phyloP scores from a whole-genome alignment of 106 monocot species.

The Narthecium ossifragum region DNA sequence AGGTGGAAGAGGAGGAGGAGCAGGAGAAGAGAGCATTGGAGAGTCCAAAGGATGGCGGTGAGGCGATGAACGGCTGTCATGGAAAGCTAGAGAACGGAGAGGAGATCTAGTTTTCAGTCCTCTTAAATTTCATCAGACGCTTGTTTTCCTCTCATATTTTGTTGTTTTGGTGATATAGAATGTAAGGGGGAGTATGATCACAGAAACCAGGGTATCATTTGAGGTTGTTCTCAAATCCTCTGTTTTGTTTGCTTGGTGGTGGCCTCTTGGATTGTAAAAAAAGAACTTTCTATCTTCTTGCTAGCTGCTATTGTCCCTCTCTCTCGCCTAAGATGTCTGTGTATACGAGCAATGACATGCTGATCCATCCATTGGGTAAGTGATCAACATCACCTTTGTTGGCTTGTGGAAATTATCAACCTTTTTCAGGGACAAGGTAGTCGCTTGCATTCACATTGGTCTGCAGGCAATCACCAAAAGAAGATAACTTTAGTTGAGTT shows the following conservation, averaged over 20 bases:
- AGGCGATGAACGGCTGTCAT: not conserved
- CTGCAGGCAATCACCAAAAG: no score
- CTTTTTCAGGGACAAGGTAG: no score
- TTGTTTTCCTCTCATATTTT: not conserved
- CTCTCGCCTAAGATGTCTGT: no score
- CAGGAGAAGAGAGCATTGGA: constrained; percentile 76
- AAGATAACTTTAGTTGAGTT: no score
- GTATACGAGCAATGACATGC: no score
- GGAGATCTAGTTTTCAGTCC: not conserved
- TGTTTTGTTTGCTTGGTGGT: not conserved
- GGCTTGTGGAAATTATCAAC: no score
- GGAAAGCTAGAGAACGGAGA: not conserved
- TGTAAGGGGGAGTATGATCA: not conserved
- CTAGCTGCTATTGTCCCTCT: no score
- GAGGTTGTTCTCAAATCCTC: not conserved
- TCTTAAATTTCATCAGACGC: not conserved
- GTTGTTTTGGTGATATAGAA: not conserved
- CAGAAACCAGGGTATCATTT: not conserved
- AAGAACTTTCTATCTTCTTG: no score
- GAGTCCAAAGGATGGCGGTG: constrained; percentile 37
- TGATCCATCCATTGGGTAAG: no score
- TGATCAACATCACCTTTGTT: no score
- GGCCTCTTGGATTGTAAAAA: no score
- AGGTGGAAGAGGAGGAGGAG: constrained; percentile 23
- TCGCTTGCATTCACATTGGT: no score